Evolutionary conservation across 805 yeast species (phyloP), one percentile per base, ranked within the genome.

Genomic region (Wickerhamiella kurtzmanii): DNA sequence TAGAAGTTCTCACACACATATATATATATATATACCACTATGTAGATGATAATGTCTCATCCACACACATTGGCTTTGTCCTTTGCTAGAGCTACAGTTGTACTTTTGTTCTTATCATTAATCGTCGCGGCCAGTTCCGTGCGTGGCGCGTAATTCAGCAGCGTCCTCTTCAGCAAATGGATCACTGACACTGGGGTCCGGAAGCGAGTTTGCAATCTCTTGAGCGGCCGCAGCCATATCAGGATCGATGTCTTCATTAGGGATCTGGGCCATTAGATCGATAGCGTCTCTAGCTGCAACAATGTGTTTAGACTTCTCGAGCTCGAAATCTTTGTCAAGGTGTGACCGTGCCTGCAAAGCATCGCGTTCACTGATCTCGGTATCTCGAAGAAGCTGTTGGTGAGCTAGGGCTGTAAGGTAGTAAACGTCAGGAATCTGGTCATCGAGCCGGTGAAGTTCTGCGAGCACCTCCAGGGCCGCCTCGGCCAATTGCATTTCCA

Each of bases 401-500:
- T 79, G 72, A 0, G 92, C 77, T 56, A 88, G 76, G 0, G 92
- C 94, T 58, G 85, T 94, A 53, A 87, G 66, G 61, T 92, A 92
- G 59, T 75, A 82, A 37, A 80, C 73, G 57, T 92, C 97, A 48
- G 85, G 69, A 50, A 85, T 77, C 56, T 79, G 80, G 56, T 89
- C 96, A 64, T 89, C 87, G 41, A 89, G 75, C 50, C 82, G 89
- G 56, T 80, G 80, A 16, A 80, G 70, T 21, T 73, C 72, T 16
- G 72, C 65, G 11, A 86, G 71, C n/a, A 86, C 77, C n/a, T 74
- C 72, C 2, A 76, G 67, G 2, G 83, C 83, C 16, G 72, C 56
- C 36, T 83, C 94, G 57, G 77, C 79, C 53, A 76, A 62, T 18
- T 80, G 89, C 58, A 84, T 67, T 63, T 92, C 97, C 39, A 84